phyloP scores from a whole-genome alignment of 495 filamentous ascomycete species.

The Talaromyces proteolyticus region DNA sequence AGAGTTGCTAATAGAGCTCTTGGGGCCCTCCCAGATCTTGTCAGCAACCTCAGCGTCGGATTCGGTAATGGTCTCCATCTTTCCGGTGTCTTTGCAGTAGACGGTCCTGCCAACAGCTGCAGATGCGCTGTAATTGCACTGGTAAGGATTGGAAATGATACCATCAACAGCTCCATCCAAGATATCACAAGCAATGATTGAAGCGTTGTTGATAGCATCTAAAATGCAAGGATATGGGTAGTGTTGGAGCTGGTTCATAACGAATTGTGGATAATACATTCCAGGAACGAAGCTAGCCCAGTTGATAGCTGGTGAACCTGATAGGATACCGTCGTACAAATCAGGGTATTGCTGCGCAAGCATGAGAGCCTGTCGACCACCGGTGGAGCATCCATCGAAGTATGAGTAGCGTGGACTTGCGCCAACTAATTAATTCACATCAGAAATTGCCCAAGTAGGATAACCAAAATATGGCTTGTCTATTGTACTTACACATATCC shows the following conservation, averaged over 20 bases:
- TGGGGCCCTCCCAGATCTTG: slow-evolving; percentile 18
- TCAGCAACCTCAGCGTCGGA: slow-evolving; percentile 14
- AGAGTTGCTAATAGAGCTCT: slow-evolving; percentile 10
- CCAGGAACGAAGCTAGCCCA: slow-evolving; percentile 26
- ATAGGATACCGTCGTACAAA: slow-evolving; percentile 57
- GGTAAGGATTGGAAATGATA: slow-evolving; percentile 46
- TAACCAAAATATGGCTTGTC: no score
- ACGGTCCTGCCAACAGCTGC: slow-evolving; percentile 40
- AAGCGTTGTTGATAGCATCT: slow-evolving; percentile 35
- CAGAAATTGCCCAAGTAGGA: no score
- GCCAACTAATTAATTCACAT: no score
- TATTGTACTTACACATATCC: no score
- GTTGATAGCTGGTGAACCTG: slow-evolving; percentile 38
- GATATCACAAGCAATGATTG: slow-evolving; percentile 37
- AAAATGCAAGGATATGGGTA: slow-evolving; percentile 31
- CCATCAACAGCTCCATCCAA: slow-evolving; percentile 52
- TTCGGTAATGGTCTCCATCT: slow-evolving; percentile 7
- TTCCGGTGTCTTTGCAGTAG: slow-evolving; percentile 29
- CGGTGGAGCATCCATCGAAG: slow-evolving; percentile 43
- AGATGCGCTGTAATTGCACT: slow-evolving; percentile 45
- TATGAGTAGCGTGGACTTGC: slow-evolving; percentile 31
- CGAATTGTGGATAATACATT: slow-evolving; percentile 13
- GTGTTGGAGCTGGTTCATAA: slow-evolving; percentile 18
- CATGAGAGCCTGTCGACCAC: slow-evolving; percentile 40
- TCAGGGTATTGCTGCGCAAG: slow-evolving; percentile 33